Conservation (phyloP, 306 rosid species). For the Medicago lupulina region DNA sequence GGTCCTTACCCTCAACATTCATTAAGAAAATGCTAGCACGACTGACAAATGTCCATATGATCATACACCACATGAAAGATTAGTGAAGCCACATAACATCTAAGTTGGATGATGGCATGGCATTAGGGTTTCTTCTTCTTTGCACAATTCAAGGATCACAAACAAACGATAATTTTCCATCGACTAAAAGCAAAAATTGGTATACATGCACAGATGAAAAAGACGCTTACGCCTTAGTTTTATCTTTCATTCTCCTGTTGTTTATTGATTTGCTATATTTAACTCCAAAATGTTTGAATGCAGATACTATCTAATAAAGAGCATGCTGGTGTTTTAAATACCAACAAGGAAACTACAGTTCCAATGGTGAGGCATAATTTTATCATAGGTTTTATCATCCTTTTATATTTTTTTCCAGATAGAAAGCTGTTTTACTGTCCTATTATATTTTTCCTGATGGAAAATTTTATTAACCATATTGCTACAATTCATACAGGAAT, state of each 20-base stretch:
- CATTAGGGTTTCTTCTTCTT: not conserved
- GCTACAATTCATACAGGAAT: conserved; percentile 63
- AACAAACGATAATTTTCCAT: not conserved
- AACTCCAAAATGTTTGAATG: conserved; percentile 42
- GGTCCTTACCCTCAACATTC: not conserved
- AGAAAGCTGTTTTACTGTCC: conserved; percentile 13
- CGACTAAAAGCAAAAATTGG: not conserved
- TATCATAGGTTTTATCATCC: too few species aligned
- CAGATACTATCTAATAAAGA: conserved; percentile 81
- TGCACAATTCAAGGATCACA: conserved; percentile 3
- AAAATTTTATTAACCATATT: conserved; percentile 26
- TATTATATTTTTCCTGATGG: conserved; percentile 18
- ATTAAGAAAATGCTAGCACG: too few species aligned
- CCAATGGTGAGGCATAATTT: conserved; percentile 62
- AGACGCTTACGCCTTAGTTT: not conserved
- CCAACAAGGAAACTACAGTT: conserved; percentile 67
- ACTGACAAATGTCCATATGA: too few species aligned
- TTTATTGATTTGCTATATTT: conserved; percentile 24
- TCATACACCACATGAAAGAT: not conserved
- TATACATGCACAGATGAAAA: not conserved
- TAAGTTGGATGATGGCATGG: not conserved
- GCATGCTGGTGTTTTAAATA: conserved; percentile 63
- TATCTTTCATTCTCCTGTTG: not conserved
- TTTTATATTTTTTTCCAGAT: too few species aligned
- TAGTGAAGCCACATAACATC: not conserved